Conservation (phyloP, 352 stramenopile species). For the Pythium phragmitis region DNA sequence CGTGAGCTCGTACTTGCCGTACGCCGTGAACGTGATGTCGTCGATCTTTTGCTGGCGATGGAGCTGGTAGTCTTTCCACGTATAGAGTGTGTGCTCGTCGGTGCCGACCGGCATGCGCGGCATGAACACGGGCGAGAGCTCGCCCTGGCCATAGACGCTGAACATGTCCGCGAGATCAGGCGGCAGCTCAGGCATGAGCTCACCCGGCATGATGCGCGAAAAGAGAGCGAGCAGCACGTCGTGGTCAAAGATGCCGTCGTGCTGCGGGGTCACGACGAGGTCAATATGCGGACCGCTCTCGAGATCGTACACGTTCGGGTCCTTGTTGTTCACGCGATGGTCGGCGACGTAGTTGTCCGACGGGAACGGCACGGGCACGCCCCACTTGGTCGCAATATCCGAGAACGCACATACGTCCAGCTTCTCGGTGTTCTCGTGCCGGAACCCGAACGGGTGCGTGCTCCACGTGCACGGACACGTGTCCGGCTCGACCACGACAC, state of each 20-base stretch:
- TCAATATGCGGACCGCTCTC: constrained; percentile 20
- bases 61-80: constrained; percentile 60
- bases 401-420: constrained; percentile 35
- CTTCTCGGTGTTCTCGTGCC: constrained; percentile 30
- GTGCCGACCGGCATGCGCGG: neutral
- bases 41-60: constrained; percentile 40
- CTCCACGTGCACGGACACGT: constrained; percentile 53
- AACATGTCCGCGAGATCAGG: constrained; percentile 4
- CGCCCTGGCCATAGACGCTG: neutral
- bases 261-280: constrained; percentile 5
- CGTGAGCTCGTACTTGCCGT: constrained; percentile 57
- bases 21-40: constrained; percentile 36
- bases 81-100: constrained; percentile 7
- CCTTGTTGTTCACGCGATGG: constrained; percentile 32
- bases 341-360: constrained; percentile 56
- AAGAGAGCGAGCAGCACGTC: constrained; percentile 4
- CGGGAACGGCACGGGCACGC: constrained; percentile 48
- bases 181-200: neutral
- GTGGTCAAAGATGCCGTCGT: constrained; percentile 6
- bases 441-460: constrained; percentile 22
- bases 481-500: constrained; percentile 30
- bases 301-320: neutral
- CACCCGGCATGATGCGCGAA: neutral
- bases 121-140: neutral
- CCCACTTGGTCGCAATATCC: constrained; percentile 37